phyloP scores from a whole-genome alignment of 2,329 filamentous ascomycete genomes.

The Hymenoscyphus scutula region DNA sequence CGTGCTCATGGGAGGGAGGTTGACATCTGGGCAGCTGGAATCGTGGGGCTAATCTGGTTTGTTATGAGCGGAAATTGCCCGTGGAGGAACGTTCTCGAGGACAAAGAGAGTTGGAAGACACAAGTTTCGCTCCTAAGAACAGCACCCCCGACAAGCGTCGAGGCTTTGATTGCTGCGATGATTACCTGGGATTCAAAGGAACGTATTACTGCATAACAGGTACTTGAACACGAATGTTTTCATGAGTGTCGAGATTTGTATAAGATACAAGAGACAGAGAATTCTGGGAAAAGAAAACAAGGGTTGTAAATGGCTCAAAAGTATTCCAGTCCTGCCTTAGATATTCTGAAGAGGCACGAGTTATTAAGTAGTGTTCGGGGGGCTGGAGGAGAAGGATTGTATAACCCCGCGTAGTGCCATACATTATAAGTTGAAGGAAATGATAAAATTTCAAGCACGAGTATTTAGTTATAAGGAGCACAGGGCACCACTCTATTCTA shows the following conservation, averaged over 20 bases:
- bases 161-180: neutral
- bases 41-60: constrained; percentile 2
- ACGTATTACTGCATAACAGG: neutral
- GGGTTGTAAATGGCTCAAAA: no score
- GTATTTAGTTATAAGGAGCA: no score
- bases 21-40: constrained; percentile 11
- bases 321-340: no score
- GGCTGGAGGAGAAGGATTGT: no score
- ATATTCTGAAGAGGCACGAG: no score
- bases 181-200: neutral
- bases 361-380: no score
- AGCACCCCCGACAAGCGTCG: neutral
- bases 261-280: neutral
- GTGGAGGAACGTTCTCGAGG: neutral
- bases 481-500: no score
- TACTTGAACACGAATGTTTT: neutral
- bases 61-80: neutral
- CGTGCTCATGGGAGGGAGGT: neutral
- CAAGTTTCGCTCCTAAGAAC: neutral
- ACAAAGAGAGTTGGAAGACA: neutral
- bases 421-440: no score
- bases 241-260: neutral
- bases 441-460: no score
- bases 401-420: no score
- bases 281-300: no score